phyloP scores from a whole-genome alignment of 1,284 basidiomycete species.

The Violaceomyces palustris region DNA sequence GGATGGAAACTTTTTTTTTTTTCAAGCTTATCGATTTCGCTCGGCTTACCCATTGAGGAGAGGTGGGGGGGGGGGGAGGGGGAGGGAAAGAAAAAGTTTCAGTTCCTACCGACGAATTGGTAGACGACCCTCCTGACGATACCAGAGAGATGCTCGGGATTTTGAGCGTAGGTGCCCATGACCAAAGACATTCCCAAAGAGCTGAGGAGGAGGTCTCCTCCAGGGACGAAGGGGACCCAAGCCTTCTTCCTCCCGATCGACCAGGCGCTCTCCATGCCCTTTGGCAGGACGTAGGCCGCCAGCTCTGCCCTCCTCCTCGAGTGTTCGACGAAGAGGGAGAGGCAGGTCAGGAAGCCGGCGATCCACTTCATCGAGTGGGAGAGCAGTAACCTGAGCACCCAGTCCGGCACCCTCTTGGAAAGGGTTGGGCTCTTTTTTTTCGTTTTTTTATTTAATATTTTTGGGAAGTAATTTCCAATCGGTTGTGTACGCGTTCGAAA shows the following conservation, averaged over 20 bases:
- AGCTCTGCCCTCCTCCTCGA: constrained; percentile 73
- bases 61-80: too few species aligned
- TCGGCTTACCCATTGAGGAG: too few species aligned
- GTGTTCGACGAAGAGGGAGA: constrained; percentile 82
- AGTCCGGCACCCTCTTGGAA: constrained; percentile 53
- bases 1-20: too few species aligned
- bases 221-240: constrained; percentile 65
- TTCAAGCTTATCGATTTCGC: too few species aligned
- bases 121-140: constrained; percentile 81
- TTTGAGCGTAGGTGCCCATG: constrained; percentile 77
- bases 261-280: constrained; percentile 67
- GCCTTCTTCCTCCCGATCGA: constrained; percentile 69
- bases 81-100: neutral
- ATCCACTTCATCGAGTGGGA: constrained; percentile 65
- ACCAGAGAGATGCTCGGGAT: constrained; percentile 80
- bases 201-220: constrained; percentile 65
- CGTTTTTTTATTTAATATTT: too few species aligned
- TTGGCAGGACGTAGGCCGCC: constrained; percentile 93
- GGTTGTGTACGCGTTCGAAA: too few species aligned
- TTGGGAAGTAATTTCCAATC: too few species aligned
- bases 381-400: constrained; percentile 60
- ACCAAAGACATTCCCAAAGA: constrained; percentile 79
- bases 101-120: constrained; percentile 57
- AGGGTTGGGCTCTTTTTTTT: constrained; percentile 1
- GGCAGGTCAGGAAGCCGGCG: constrained; percentile 69